Evolutionary conservation across 169 alveolate species (phyloP), one percentile per base, ranked within the genome.

Genomic region (Theileria annulata): DNA sequence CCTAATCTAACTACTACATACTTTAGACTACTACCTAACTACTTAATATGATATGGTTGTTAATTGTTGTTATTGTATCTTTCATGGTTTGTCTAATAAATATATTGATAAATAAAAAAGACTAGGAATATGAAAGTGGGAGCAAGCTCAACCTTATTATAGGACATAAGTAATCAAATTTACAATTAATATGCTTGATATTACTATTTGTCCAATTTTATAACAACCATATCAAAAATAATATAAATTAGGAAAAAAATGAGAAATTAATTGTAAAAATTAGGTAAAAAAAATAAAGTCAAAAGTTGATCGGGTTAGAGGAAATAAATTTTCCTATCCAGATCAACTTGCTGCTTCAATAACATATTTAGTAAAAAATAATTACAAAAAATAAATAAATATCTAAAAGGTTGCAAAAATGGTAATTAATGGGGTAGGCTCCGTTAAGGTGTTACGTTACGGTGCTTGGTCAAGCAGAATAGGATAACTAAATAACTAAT

Each of bases 51-150:
- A 56, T 10, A 56, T 21, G 10, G 17, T 10, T 56, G 27, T 54
- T 12, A 54, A 54, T 54, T 10, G 66, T 10, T 2, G 0, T 12
- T 12, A 42, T 25, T 56, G 66, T 56, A 56, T 56, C 66, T 56
- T 56, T 56, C 66, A 56, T 56, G 66, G 66, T 56, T 56, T 56
- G 66, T 56, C 66, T 56, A 3, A 21, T 35, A 35, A 35, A 8
- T 35, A 8, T 42, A 27, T 59, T 12, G 13, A n/a, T n/a, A 17
- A 30, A 30, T 59, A 19, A 15, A 19, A 21, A 64, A 31, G 72
- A 64, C 54, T 64, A 64, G 72, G 72, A 64, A 64, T 64, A 64
- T 64, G 72, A 64, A 64, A 64, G 48, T 0, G 72, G 48, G 72
- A 37, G 72, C 48, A 4, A 21, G 72, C 42, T 21, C 27, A 19